A percentile compares a stretch with the other conserved stretches of the same genome.
These are phyloP conservation scores for Hypoxylon subgilvum DNA, from an alignment of 495 filamentous ascomycete genomes.

Conservation along the genomic window DNA sequence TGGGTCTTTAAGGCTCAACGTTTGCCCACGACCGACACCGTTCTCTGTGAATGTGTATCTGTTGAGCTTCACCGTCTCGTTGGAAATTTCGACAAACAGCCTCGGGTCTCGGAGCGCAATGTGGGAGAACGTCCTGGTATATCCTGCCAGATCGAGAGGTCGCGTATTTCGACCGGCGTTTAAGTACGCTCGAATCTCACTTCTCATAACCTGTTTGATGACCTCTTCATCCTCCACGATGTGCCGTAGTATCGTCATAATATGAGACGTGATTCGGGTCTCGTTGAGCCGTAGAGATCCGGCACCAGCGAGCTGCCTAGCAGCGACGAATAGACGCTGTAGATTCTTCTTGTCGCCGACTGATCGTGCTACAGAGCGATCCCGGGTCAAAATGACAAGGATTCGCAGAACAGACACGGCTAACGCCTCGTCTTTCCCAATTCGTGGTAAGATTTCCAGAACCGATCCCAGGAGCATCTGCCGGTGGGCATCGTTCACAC, in stretches of 20 bases:
- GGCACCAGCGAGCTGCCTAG: conserved; percentile 82
- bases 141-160: conserved; percentile 70
- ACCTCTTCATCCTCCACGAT: conserved; percentile 93
- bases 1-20: conserved; percentile 44
- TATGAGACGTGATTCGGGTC: conserved; percentile 58
- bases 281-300: conserved; percentile 77
- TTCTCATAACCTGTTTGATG: conserved; percentile 88
- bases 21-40: conserved; percentile 57
- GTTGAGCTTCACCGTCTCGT: conserved; percentile 79
- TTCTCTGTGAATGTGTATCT: conserved; percentile 54
- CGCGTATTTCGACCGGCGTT: conserved; percentile 70
- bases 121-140: conserved; percentile 78
- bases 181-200: conserved; percentile 75
- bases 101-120: conserved; percentile 83
- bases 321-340: conserved; percentile 89
- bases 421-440: conserved; percentile 84
- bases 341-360: conserved; percentile 88
- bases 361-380: conserved; percentile 71
- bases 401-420: conserved; percentile 83
- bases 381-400: conserved; percentile 87
- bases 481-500: conserved; percentile 70
- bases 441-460: conserved; percentile 78
- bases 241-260: conserved; percentile 89
- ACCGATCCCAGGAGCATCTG: conserved; percentile 73
- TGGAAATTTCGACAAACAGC: conserved; percentile 88